Percentiles rank a stretch among this genome's conserved stretches.
Conservation (phyloP, 73 alveolate species). For the Uronychia binucleata region DNA sequence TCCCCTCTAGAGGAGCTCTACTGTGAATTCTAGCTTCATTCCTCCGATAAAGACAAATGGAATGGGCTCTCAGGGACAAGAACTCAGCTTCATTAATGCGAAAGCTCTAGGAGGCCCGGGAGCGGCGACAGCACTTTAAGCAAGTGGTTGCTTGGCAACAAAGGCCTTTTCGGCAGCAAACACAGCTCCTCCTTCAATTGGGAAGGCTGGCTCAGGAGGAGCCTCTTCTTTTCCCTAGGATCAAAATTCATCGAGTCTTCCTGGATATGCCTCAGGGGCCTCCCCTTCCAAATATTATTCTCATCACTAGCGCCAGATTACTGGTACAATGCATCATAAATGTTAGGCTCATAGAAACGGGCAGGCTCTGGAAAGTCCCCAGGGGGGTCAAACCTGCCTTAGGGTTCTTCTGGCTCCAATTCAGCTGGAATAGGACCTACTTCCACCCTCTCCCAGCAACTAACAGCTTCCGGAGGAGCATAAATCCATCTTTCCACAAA, state of each 20-base stretch:
- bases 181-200: neutral
- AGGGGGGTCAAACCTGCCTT: neutral
- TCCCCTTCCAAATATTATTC: neutral
- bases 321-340: neutral
- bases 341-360: neutral
- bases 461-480: neutral
- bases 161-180: neutral
- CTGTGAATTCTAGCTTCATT: neutral
- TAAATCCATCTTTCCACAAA: neutral
- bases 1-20: neutral
- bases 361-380: neutral
- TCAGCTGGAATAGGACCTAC: neutral
- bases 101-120: neutral
- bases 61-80: neutral
- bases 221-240: neutral
- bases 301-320: neutral
- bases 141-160: neutral
- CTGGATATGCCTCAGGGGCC: too few species aligned
- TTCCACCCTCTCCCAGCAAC: neutral
- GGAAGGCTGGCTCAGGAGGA: neutral
- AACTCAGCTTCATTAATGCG: neutral
- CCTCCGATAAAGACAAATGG: neutral
- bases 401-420: neutral
- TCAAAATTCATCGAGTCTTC: neutral
- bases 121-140: neutral